Percentiles rank a stretch among this genome's conserved stretches.
These are phyloP conservation scores for Trebouxia sp. DNA, from an alignment of 139 green algal species.

Conservation along the genomic window DNA sequence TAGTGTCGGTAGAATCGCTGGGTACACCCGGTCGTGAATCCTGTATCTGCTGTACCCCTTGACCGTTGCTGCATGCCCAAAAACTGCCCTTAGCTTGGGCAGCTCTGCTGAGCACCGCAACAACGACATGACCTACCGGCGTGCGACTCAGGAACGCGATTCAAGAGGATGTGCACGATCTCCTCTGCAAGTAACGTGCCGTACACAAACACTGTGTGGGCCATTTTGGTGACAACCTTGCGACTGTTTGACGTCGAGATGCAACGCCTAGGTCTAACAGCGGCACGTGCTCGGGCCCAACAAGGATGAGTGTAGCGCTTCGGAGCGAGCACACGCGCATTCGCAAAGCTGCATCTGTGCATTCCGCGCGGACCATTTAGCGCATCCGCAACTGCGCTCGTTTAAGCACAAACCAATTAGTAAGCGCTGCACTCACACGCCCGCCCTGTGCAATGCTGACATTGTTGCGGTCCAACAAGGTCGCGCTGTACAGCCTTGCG, in stretches of 20 bases:
- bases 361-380: not conserved
- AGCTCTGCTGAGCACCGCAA: no score
- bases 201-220: constrained; percentile 43
- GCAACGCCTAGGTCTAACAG: no score
- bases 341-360: not conserved
- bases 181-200: constrained; percentile 53
- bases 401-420: no score
- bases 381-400: no score
- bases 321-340: not conserved
- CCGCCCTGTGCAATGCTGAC: no score
- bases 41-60: constrained; percentile 58
- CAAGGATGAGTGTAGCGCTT: not conserved
- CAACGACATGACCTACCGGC: not conserved
- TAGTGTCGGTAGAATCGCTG: constrained; percentile 48
- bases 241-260: no score
- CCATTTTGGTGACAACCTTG: not conserved
- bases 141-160: constrained; percentile 18
- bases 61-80: constrained; percentile 47
- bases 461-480: no score
- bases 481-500: no score
- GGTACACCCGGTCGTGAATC: constrained; percentile 66
- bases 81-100: not conserved
- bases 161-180: constrained; percentile 25
- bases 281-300: not conserved
- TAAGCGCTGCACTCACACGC: no score